phyloP scores from a whole-genome alignment of 441 rosid genomes.

The Erysimum cheiri region DNA sequence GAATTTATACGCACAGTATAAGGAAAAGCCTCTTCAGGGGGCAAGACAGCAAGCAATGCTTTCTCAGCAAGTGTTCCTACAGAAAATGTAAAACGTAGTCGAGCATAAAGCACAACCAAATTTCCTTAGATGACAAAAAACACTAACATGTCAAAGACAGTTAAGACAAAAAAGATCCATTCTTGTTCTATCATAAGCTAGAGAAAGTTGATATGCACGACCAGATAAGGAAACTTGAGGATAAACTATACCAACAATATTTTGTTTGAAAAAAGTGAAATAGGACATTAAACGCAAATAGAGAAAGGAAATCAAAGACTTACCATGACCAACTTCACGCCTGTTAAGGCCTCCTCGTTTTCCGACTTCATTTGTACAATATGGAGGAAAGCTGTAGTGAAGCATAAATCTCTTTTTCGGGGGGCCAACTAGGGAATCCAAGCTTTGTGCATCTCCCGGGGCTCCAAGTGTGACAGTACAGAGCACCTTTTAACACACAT shows the following conservation, averaged over 20 bases:
- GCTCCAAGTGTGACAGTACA: conserved; percentile 97
- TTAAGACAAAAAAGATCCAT: conserved; percentile 18
- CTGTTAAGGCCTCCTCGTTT: conserved; percentile 92
- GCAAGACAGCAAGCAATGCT: conserved; percentile 93
- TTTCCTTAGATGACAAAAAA: not conserved
- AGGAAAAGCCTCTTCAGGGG: conserved; percentile 80
- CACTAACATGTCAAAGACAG: not conserved
- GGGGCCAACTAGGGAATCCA: conserved; percentile 90
- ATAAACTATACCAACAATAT: not conserved
- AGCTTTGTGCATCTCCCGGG: conserved; percentile 87
- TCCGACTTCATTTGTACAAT: conserved; percentile 90
- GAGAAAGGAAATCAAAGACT: conserved; percentile 19
- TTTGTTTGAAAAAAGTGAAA: not conserved
- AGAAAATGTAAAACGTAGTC: conserved; percentile 16
- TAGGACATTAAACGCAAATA: conserved; percentile 3
- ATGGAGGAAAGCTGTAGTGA: conserved; percentile 97
- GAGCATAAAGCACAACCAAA: not conserved
- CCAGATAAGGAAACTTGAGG: not conserved
- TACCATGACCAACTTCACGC: conserved; percentile 99
- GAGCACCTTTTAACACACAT: conserved; percentile 65
- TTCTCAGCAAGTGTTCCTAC: conserved; percentile 97
- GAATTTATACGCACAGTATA: conserved; percentile 89
- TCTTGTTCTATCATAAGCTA: conserved; percentile 7
- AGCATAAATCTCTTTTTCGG: conserved; percentile 96
- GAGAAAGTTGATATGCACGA: conserved; percentile 13